Conservation (phyloP, 192 early-diverging fungal genomes). For the Linderina pennispora region DNA sequence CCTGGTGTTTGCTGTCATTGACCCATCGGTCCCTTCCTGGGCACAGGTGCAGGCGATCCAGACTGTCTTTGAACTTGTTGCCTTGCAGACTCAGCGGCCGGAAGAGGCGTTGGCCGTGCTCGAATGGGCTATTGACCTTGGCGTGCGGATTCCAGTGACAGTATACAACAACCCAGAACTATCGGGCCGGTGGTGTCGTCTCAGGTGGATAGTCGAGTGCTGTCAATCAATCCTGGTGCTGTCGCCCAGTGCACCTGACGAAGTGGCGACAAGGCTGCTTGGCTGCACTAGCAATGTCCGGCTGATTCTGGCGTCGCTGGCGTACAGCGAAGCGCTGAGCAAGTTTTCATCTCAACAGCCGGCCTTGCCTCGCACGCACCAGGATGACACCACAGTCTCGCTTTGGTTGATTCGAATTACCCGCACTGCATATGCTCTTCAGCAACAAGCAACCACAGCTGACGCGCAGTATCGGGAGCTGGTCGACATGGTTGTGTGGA, state of each 20-base stretch:
- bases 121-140: constrained; percentile 7
- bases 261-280: background rate
- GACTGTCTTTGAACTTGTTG: constrained; percentile 1
- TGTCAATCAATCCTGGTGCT: background rate
- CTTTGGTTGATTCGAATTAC: background rate
- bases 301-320: background rate
- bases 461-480: background rate
- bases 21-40: constrained; percentile 26
- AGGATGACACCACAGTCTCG: background rate
- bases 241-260: background rate
- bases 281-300: background rate
- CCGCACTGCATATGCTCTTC: background rate
- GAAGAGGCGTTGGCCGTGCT: constrained; percentile 9
- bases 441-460: background rate
- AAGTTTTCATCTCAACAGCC: background rate
- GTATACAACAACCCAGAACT: too few relatives aligned
- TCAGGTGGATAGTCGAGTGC: background rate
- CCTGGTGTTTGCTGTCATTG: constrained; percentile 7
- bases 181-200: background rate
- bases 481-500: constrained; percentile 3
- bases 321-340: background rate
- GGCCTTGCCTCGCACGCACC: background rate
- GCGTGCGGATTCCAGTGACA: background rate
- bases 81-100: background rate
- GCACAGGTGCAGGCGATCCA: constrained; percentile 10